phyloP scores from a whole-genome alignment of 2,329 filamentous ascomycete genomes.

The Claviceps fusiformis region DNA sequence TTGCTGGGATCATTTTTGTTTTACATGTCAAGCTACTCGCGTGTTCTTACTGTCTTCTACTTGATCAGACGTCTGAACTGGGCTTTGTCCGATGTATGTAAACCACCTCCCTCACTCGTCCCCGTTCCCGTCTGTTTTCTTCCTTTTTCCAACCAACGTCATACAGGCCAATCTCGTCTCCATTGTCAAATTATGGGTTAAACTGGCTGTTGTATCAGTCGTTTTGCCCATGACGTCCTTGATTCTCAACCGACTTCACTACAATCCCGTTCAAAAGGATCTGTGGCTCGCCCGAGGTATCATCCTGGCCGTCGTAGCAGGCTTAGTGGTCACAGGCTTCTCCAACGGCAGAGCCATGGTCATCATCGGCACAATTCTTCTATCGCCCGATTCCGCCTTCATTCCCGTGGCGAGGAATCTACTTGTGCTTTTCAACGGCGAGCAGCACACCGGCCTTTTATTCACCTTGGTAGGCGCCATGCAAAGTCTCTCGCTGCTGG shows the following conservation, averaged over 20 bases:
- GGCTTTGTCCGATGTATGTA: background rate
- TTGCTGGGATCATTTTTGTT: background rate
- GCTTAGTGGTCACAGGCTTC: background rate
- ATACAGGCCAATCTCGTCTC: background rate
- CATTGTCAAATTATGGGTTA: background rate
- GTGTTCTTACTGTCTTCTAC: background rate
- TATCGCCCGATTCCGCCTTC: background rate
- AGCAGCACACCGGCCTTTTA: background rate
- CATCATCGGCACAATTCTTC: slow-evolving; percentile 2
- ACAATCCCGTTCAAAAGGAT: background rate
- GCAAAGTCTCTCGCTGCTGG: background rate
- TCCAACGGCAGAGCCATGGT: slow-evolving; percentile 1
- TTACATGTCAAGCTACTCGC: background rate
- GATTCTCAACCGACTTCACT: background rate
- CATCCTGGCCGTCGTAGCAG: background rate
- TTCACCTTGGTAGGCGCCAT: background rate
- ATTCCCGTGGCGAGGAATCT: slow-evolving; percentile 1
- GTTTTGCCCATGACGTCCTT: background rate
- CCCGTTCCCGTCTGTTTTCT: background rate
- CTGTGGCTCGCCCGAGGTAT: slow-evolving; percentile 2
- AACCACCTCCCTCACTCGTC: no score
- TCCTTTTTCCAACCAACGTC: background rate
- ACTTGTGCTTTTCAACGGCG: slow-evolving; percentile 1
- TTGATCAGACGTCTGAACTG: background rate
- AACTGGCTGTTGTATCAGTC: background rate